Conservation (phyloP, 1,284 basidiomycete species). For the Entoloma clypeatum region DNA sequence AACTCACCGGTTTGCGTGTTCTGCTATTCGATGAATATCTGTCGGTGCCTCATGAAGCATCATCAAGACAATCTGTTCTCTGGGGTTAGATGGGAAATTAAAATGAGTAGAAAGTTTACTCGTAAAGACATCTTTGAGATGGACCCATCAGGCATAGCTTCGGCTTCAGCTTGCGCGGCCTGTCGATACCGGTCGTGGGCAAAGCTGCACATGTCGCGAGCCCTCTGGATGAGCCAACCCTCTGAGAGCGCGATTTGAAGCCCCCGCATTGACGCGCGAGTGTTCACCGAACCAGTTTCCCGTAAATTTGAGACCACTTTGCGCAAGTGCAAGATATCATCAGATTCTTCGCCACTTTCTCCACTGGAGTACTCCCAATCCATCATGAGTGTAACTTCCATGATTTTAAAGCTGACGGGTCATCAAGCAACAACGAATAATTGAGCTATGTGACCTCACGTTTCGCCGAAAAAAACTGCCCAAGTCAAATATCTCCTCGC, state of each 20-base stretch:
- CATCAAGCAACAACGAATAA: neutral
- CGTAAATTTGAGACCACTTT: slow-evolving; percentile 46
- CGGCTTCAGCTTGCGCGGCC: slow-evolving; percentile 58
- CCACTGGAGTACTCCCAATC: slow-evolving; percentile 62
- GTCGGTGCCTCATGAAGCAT: slow-evolving; percentile 58
- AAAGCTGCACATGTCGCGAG: slow-evolving; percentile 71
- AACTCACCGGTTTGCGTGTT: slow-evolving; percentile 57
- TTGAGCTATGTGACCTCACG: slow-evolving; percentile 35
- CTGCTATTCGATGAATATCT: slow-evolving; percentile 63
- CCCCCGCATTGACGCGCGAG: slow-evolving; percentile 62
- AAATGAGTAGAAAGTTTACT: slow-evolving; percentile 32
- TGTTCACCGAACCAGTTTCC: slow-evolving; percentile 34
- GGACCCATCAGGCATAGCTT: slow-evolving; percentile 43
- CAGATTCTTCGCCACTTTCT: slow-evolving; percentile 46
- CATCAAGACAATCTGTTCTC: slow-evolving; percentile 59
- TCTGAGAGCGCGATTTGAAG: slow-evolving; percentile 62
- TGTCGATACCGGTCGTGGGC: slow-evolving; percentile 70
- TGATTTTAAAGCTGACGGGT: slow-evolving; percentile 56
- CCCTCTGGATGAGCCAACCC: slow-evolving; percentile 67
- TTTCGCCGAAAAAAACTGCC: slow-evolving; percentile 69
- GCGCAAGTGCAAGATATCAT: slow-evolving; percentile 49
- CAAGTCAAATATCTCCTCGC: slow-evolving; percentile 62
- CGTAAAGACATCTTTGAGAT: slow-evolving; percentile 68
- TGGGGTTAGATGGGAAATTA: slow-evolving; percentile 4
- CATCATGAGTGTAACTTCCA: slow-evolving; percentile 66